Evolutionary conservation across 1,284 basidiomycete genomes (phyloP), one percentile per base, ranked within the genome.

Genomic region (Ustilago xerochloae): DNA sequence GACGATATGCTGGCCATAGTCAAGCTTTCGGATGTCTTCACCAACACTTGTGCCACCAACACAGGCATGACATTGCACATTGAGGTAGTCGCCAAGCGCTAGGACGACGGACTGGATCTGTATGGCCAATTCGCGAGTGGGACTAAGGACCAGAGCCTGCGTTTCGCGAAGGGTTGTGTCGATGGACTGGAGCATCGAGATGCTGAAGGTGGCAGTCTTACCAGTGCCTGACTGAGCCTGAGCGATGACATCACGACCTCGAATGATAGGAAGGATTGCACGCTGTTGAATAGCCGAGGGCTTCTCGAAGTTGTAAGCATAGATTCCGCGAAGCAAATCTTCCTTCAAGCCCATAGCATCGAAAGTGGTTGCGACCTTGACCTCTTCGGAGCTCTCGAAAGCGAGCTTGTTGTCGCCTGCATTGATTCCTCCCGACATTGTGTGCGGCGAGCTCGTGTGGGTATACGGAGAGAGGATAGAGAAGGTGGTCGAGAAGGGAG

Each of bases 201-300:
- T 86, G 55, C 77, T 69, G 63, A 81, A 99, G 4, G 97, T 99
- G 7, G 97, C 97, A 4, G 97, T 99, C 91, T 99, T 99, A 89
- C 97, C 97, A 26, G 97, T 99, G 84, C 97, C 97, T 26, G 96
- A 98, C 86, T 99, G 97, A 18, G 97, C 97, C 87, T 99, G 96
- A 13, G 94, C 94, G 85, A 97, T 97, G 69, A 97, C 95, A 88
- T 98, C 95, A 75, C 94, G 84, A 36, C 86, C 86, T 86, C 94
- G 92, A 41, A 78, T 81, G 62, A 85, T 73, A 48, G 81, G 75
- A 2, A 78, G 63, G 20, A 82, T 81, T 20, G 83, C 83, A 22
- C 83, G 75, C 50, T 69, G 63, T 50, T 80, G 80, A 53, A 79
- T 79, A 6, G 76, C 78, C 3, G 78, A 79, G 4, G 79, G 77